Conservation (phyloP, 1,284 basidiomycete species). For the Termitomyces sp. region DNA sequence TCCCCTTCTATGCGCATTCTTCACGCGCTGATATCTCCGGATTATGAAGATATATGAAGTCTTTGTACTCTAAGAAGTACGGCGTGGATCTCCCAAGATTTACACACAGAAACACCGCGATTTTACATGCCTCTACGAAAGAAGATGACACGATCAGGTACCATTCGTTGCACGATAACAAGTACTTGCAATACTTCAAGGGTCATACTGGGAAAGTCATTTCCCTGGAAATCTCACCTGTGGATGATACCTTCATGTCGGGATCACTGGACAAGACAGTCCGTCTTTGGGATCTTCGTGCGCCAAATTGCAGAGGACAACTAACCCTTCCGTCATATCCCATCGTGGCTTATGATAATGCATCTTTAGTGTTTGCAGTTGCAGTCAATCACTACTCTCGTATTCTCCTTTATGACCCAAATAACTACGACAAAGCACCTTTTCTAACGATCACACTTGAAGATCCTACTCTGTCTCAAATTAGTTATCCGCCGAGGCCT, state of each 20-base stretch:
- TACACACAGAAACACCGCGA: constrained; percentile 83
- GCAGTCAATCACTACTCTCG: constrained; percentile 83
- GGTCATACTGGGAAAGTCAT: constrained; percentile 90
- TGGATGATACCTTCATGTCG: constrained; percentile 95
- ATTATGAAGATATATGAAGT: constrained; percentile 60
- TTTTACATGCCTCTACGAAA: constrained; percentile 92
- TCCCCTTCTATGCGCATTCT: constrained; percentile 28
- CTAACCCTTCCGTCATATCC: constrained; percentile 70
- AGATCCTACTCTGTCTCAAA: constrained; percentile 68
- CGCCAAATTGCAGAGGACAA: constrained; percentile 70
- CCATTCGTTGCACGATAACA: constrained; percentile 93
- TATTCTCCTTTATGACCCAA: constrained; percentile 85
- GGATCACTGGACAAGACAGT: constrained; percentile 92
- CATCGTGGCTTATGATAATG: constrained; percentile 86
- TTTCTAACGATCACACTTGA: constrained; percentile 82
- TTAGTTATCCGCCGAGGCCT: constrained; percentile 79
- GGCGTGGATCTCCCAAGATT: constrained; percentile 92
- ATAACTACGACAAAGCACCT: constrained; percentile 88
- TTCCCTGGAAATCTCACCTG: constrained; percentile 88
- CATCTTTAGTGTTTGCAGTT: constrained; percentile 90
- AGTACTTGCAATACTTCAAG: constrained; percentile 92
- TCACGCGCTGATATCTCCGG: constrained; percentile 17
- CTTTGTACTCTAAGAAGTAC: constrained; percentile 92
- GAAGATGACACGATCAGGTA: constrained; percentile 94
- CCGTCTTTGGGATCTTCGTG: constrained; percentile 92